Percentiles rank a stretch among this genome's conserved stretches.
Evolutionary conservation across 176 grass and related monocot genomes (phyloP).

Genomic region (Saccharum spontaneum): DNA sequence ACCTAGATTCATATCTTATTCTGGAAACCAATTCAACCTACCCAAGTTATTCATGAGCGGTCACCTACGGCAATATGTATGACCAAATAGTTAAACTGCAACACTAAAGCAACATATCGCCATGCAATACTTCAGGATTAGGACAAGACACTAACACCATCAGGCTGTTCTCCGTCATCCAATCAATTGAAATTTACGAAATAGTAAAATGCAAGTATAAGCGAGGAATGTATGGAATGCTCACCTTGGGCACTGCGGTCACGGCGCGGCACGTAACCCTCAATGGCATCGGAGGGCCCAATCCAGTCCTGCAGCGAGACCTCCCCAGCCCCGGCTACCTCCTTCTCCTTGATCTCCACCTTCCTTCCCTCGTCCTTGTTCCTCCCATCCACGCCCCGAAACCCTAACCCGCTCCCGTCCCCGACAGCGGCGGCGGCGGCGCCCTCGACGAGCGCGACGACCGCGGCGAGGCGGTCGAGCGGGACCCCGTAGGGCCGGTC

Average conservation of each 20-base stretch:
- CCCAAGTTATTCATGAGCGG: background rate
- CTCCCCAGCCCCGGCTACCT: conserved; percentile 37
- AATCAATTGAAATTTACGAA: background rate
- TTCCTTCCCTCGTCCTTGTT: background rate
- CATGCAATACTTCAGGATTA: background rate
- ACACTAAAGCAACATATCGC: background rate
- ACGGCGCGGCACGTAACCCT: conserved; percentile 70
- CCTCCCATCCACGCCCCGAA: background rate
- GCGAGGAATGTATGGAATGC: background rate
- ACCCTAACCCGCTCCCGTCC: conserved; percentile 16
- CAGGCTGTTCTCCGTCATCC: background rate
- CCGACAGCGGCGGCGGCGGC: background rate
- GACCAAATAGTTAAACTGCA: background rate
- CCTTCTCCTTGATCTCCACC: conserved; percentile 69
- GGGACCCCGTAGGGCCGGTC: conserved; percentile 45
- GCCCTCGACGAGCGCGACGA: conserved; percentile 51
- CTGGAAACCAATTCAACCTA: background rate
- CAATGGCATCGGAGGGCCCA: conserved; percentile 66
- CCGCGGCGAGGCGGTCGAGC: conserved; percentile 23
- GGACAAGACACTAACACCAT: background rate
- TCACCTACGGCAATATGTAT: background rate
- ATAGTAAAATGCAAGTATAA: background rate
- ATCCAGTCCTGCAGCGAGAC: conserved; percentile 70
- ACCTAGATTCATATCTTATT: background rate
- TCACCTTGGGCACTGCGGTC: conserved; percentile 28